These are phyloP conservation scores for Zizania palustris DNA, from an alignment of 202 grass and related monocot species.

Conservation along the genomic window DNA sequence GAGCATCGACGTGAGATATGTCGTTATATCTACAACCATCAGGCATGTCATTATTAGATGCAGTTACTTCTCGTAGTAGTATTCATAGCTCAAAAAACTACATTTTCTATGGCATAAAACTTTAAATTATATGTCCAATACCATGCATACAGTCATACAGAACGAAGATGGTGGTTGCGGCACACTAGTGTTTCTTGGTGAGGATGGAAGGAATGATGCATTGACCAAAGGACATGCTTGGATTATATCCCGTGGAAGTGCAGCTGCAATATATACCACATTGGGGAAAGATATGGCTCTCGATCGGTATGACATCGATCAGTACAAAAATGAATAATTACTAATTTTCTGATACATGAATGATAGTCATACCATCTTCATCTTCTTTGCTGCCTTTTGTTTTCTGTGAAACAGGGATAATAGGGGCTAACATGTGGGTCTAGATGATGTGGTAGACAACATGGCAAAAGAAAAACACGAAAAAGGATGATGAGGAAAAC, in stretches of 20 bases:
- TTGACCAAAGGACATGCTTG: conserved; percentile 22
- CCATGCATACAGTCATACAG: conserved; percentile 15
- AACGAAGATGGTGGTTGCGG: conserved; percentile 46
- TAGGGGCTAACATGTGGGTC: too few species aligned
- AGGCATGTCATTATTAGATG: too few species aligned
- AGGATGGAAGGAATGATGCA: neutral
- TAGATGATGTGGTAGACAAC: too few species aligned
- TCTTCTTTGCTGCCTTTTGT: too few species aligned
- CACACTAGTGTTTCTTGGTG: conserved; percentile 19
- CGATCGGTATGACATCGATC: conserved; percentile 46
- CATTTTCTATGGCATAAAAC: neutral
- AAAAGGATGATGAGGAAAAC: too few species aligned
- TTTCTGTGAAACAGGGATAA: neutral
- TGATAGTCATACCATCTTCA: too few species aligned
- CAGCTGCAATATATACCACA: conserved; percentile 39
- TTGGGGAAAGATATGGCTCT: conserved; percentile 66
- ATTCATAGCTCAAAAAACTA: neutral
- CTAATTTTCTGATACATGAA: too few species aligned
- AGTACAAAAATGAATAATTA: neutral
- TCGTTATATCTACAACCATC: conserved; percentile 43
- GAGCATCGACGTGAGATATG: conserved; percentile 30
- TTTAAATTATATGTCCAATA: neutral
- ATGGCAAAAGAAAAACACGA: too few species aligned
- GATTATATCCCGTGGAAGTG: conserved; percentile 41
- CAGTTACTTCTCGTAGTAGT: too few species aligned